These are phyloP conservation scores for Cladobotryum mycophilum DNA, from an alignment of 2,329 filamentous ascomycete genomes.

Conservation along the genomic window DNA sequence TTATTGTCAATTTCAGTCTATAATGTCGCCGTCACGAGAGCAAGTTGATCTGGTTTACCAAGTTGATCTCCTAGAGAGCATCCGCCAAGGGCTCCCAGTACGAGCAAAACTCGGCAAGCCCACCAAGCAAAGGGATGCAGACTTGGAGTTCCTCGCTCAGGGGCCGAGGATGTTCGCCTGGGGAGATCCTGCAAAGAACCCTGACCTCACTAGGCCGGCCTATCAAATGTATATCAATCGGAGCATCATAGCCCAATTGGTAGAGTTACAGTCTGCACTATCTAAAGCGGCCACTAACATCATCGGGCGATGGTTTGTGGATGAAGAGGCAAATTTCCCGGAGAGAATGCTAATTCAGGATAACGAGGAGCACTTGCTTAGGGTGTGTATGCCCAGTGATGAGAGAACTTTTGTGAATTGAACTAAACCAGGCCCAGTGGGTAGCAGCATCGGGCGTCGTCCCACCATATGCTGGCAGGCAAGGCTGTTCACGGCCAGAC, in stretches of 20 bases:
- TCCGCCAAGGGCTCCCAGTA: slow-evolving; percentile 2
- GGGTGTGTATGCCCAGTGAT: too few species aligned
- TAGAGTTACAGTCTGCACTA: background rate
- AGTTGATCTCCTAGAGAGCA: slow-evolving; percentile 3
- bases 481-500: slow-evolving; percentile 4
- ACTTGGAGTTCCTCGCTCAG: background rate
- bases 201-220: too few species aligned
- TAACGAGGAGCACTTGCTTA: too few species aligned
- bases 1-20: too few species aligned
- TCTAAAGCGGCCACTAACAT: slow-evolving; percentile 1
- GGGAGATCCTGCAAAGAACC: too few species aligned
- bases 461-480: slow-evolving; percentile 1
- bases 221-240: background rate
- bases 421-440: slow-evolving; percentile 4
- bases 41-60: slow-evolving; percentile 1
- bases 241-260: background rate
- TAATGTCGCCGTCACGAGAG: too few species aligned
- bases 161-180: background rate
- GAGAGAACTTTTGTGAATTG: background rate
- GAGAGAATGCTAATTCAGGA: too few species aligned
- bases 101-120: background rate
- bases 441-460: slow-evolving; percentile 2
- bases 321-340: too few species aligned
- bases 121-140: background rate
- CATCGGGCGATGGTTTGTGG: too few species aligned